Conservation (phyloP, 441 rosid species). For the Eutrema salsugineum region DNA sequence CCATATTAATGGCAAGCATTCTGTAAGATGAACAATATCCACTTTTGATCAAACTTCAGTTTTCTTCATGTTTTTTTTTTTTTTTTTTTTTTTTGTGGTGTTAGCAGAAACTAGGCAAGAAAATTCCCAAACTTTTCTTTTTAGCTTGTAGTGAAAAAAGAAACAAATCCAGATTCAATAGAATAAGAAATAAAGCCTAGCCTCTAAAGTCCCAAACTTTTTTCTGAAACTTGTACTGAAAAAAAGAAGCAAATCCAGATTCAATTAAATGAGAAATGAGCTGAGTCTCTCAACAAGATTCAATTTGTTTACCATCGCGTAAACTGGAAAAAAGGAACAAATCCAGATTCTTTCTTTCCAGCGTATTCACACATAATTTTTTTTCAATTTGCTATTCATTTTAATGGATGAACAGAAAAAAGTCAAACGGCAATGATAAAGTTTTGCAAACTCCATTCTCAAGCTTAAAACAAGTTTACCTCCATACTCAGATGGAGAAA, state of each 20-base stretch:
- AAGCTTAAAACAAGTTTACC: not conserved
- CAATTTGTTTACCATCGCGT: not conserved
- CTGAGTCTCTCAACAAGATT: not conserved
- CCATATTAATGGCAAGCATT: slow-evolving; percentile 18
- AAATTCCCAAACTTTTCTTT: not conserved
- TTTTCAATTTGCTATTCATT: not conserved
- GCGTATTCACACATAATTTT: too few relatives aligned
- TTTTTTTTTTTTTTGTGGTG: not conserved
- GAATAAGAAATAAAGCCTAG: not conserved
- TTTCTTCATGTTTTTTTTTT: not conserved
- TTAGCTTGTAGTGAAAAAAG: not conserved
- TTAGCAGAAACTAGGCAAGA: slow-evolving; percentile 6
- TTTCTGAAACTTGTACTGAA: not conserved
- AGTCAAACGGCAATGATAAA: not conserved
- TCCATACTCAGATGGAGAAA: not conserved
- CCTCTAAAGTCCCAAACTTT: not conserved
- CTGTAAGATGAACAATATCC: slow-evolving; percentile 11
- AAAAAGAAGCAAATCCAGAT: not conserved
- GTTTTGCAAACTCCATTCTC: not conserved
- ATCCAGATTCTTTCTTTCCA: not conserved
- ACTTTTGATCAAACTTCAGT: not conserved
- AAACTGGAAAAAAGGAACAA: not conserved
- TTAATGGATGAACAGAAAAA: slow-evolving; percentile 4
- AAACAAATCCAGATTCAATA: not conserved
- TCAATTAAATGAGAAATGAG: not conserved